Conservation (phyloP, 768 basidiomycete species). For the Kwoniella botswanensis region DNA sequence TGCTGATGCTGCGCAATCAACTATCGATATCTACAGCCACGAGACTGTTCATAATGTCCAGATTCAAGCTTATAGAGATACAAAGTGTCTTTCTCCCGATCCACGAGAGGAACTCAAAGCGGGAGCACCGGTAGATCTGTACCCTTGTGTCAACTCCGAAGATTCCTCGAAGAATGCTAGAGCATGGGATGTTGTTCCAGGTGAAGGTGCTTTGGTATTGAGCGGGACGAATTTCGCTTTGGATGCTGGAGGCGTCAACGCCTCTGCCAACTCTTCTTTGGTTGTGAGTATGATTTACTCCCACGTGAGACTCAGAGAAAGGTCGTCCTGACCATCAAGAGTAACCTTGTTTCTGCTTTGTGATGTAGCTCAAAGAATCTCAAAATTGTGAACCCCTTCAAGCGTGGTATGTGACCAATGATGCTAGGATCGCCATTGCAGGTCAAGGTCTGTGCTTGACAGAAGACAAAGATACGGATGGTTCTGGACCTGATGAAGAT, state of each 20-base stretch:
- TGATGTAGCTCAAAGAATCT: conserved; percentile 4
- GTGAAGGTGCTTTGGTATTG: neutral
- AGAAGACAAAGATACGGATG: conserved; percentile 1
- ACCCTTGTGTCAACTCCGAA: neutral
- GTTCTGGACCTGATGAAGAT: conserved; percentile 2
- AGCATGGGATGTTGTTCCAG: conserved; percentile 7
- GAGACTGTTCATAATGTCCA: neutral
- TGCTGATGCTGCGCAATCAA: neutral
- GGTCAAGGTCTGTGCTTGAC: conserved; percentile 1
- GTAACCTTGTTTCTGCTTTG: neutral
- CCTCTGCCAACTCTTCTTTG: neutral
- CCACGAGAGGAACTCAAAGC: neutral
- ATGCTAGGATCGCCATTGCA: conserved; percentile 5
- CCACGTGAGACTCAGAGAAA: neutral
- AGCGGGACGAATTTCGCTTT: conserved; percentile 8
- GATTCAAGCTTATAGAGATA: neutral
- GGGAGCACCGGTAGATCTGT: conserved; percentile 4
- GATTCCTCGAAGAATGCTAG: neutral
- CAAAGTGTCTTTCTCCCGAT: conserved; percentile 4
- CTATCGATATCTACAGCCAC: neutral
- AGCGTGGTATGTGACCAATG: conserved; percentile 6
- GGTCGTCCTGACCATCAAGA: neutral
- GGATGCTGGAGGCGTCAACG: neutral
- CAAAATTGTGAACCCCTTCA: neutral
- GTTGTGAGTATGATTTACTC: neutral